Percentiles rank a stretch among this genome's conserved stretches.
phyloP scores from a whole-genome alignment of 306 rosid species.

The Fagus sylvatica region DNA sequence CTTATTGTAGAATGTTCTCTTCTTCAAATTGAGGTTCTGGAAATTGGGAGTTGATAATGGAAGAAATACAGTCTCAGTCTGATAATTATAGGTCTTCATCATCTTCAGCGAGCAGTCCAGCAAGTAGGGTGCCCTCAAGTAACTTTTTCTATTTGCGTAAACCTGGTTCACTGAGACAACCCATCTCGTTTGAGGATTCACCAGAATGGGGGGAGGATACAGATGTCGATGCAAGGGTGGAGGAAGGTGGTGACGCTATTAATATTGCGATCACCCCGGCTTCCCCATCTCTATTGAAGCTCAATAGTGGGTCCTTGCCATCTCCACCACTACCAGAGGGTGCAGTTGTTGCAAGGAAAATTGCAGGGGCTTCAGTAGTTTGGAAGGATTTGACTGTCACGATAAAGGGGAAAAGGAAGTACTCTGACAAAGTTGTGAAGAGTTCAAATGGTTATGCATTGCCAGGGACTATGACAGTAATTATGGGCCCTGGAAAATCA shows the following conservation, averaged over 20 bases:
- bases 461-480: conserved; percentile 92
- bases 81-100: conserved; percentile 95
- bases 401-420: conserved; percentile 87
- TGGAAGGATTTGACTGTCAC: conserved; percentile 96
- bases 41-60: conserved; percentile 47
- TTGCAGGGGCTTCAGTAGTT: conserved; percentile 77
- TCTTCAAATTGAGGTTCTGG: conserved; percentile 25
- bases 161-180: conserved; percentile 91
- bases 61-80: conserved; percentile 95
- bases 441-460: conserved; percentile 96
- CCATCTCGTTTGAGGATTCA: conserved; percentile 96
- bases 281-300: conserved; percentile 89
- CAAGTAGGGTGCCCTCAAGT: conserved; percentile 95
- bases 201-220: conserved; percentile 99
- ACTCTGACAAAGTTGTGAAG: conserved; percentile 88
- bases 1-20: conserved; percentile 24
- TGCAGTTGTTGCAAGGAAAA: conserved; percentile 59
- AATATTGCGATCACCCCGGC: conserved; percentile 68
- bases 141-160: conserved; percentile 90
- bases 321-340: conserved; percentile 84
- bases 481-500: conserved; percentile 97
- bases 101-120: conserved; percentile 95
- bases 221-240: conserved; percentile 68
- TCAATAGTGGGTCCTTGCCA: conserved; percentile 81
- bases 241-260: conserved; percentile 86